Evolutionary conservation across 2,329 filamentous ascomycete genomes (phyloP), one percentile per base, ranked within the genome.

Genomic region (Monilinia polystroma): DNA sequence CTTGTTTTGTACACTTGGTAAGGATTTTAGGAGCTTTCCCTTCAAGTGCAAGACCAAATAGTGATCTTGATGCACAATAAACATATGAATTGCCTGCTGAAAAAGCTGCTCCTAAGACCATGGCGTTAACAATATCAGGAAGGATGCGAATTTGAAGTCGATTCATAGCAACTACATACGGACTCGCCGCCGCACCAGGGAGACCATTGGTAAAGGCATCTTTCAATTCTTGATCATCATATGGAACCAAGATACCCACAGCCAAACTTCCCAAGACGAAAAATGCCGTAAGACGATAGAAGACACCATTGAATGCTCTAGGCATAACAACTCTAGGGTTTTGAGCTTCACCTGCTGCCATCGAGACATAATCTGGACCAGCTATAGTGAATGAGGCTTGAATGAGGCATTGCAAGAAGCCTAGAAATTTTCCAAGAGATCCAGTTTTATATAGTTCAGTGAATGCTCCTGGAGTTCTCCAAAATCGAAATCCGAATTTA

Each of bases 261-360:
- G 84, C 83, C 2, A 88, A 77, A 1, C 85, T 82, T 3, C 80
- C 81, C 7, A 83, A 76, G 63, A 88, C 79, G 73, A 87, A 88
- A 79, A 88, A 87, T 75, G 87, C 80, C 18, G 87, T 77, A n/a
- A 89, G 79, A 16, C 86, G 85, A 74, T 82, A 87, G 76, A 88
- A 85, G 75, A 84, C 87, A 11, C 83, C 80, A n/a, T 83, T 80
- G 0, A 83, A 84, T 1, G 86, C 86, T 23, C 79, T 83, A 20
- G 86, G 86, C 8, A 89, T 78, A 69, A 87, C 87, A 53, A 81
- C 79, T n/a, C 85, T 80, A 1, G 83, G 86, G 14, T 78, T 82
- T 69, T 83, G 78, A 80, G 86, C 86, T 71, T 88, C 86, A 14
- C 85, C 85, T 26, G 81, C 84, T 4, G 82, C 81, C 38, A 84